Evolutionary conservation across 2,329 filamentous ascomycete species (phyloP).

Genomic region (Lachnellula hyalina): DNA sequence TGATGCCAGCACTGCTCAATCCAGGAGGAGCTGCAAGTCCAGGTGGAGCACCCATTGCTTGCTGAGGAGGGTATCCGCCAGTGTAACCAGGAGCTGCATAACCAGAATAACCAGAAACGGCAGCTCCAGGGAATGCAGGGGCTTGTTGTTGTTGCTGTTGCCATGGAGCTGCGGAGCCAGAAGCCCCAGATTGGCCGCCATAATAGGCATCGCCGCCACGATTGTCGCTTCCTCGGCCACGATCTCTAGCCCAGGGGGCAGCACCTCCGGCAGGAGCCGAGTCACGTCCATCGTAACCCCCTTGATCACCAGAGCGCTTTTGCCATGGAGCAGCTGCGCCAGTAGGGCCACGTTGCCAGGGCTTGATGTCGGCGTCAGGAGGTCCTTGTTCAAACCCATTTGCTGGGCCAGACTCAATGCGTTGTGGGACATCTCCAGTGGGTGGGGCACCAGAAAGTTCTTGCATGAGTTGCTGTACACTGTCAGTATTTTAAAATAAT

Average conservation of each 20-base stretch:
- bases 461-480: slow-evolving; percentile 85
- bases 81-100: slow-evolving; percentile 40
- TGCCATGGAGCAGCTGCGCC: slow-evolving; percentile 78
- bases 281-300: slow-evolving; percentile 35
- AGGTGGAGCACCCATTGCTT: slow-evolving; percentile 40
- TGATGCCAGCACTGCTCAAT: slow-evolving; percentile 52
- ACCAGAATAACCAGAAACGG: slow-evolving; percentile 49
- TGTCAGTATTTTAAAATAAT: slow-evolving; percentile 19
- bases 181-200: slow-evolving; percentile 44
- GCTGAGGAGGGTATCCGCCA: slow-evolving; percentile 38
- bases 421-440: slow-evolving; percentile 59
- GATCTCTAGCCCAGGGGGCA: slow-evolving; percentile 60
- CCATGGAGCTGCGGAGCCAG: slow-evolving; percentile 37
- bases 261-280: slow-evolving; percentile 36
- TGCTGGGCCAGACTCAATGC: slow-evolving; percentile 76
- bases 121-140: slow-evolving; percentile 35
- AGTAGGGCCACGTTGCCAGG: slow-evolving; percentile 83
- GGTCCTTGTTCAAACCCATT: slow-evolving; percentile 51
- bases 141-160: slow-evolving; percentile 38
- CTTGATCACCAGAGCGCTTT: slow-evolving; percentile 40
- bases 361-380: slow-evolving; percentile 57
- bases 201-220: slow-evolving; percentile 44
- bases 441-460: slow-evolving; percentile 71
- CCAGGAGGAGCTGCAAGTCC: slow-evolving; percentile 39
- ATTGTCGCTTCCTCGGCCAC: slow-evolving; percentile 37